A percentile compares a stretch with the other conserved stretches of the same genome.
Evolutionary conservation across 2,329 filamentous ascomycete species (phyloP).

Genomic region (Diaporthe sp.): DNA sequence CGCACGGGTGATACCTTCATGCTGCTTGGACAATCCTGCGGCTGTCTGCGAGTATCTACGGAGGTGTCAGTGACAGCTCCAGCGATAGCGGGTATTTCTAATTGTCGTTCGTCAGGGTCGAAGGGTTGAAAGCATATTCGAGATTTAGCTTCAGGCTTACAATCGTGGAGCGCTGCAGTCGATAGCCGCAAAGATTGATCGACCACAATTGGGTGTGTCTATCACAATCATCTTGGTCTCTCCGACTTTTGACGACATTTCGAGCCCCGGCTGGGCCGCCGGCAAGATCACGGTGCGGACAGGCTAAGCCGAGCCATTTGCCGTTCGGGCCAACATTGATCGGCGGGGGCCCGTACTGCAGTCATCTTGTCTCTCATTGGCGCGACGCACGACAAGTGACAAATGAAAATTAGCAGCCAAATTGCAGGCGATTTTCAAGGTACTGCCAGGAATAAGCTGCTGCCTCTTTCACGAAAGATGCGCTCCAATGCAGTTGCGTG

Average conservation of each 20-base stretch:
- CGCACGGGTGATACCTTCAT: background rate
- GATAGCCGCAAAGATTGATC: constrained; percentile 4
- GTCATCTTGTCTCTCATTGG: constrained; percentile 26
- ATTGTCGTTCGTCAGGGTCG: background rate
- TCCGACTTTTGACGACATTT: background rate
- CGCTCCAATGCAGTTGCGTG: constrained; percentile 30
- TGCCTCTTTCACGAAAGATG: constrained; percentile 9
- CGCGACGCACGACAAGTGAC: constrained; percentile 9
- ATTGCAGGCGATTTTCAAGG: background rate
- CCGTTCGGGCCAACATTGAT: constrained; percentile 13
- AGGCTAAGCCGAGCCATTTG: constrained; percentile 28
- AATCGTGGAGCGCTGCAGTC: background rate
- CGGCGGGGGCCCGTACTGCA: constrained; percentile 26
- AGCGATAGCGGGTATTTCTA: background rate
- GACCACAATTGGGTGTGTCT: background rate
- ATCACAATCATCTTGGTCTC: background rate
- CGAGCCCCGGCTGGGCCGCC: constrained; percentile 26
- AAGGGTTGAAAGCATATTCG: background rate
- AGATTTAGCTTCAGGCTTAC: constrained; percentile 5
- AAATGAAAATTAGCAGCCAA: constrained; percentile 29
- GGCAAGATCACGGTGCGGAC: constrained; percentile 11
- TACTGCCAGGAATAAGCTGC: constrained; percentile 1
- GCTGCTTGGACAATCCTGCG: background rate
- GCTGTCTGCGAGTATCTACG: background rate
- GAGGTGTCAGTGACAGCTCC: background rate